These are phyloP conservation scores for Noccaea caerulescens DNA, from an alignment of 345 rosid genomes.

Conservation along the genomic window DNA sequence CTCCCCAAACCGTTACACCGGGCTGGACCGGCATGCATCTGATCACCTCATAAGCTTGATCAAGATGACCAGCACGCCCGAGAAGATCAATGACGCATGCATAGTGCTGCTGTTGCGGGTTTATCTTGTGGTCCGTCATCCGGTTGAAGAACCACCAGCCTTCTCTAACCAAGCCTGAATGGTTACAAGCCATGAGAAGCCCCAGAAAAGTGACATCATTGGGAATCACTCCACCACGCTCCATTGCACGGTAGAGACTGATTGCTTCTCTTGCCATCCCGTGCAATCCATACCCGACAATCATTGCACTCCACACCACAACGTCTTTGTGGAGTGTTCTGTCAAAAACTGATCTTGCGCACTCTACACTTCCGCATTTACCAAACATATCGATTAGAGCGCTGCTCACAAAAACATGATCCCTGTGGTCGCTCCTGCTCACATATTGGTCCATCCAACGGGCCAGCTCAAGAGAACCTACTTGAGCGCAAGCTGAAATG, in stretches of 20 bases:
- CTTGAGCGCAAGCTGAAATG: slow-evolving; percentile 66
- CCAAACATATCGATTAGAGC: slow-evolving; percentile 71
- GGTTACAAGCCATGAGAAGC: slow-evolving; percentile 69
- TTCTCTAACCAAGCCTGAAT: slow-evolving; percentile 67
- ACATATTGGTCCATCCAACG: slow-evolving; percentile 61
- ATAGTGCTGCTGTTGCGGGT: slow-evolving; percentile 70
- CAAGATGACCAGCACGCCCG: slow-evolving; percentile 65
- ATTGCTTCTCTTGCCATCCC: slow-evolving; percentile 66
- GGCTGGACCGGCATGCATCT: slow-evolving; percentile 66
- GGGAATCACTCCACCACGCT: slow-evolving; percentile 53
- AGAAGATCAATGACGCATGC: slow-evolving; percentile 77
- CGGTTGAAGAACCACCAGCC: slow-evolving; percentile 69
- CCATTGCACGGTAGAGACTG: slow-evolving; percentile 56
- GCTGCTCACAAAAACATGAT: slow-evolving; percentile 53
- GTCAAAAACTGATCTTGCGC: slow-evolving; percentile 59
- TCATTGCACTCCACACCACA: slow-evolving; percentile 77
- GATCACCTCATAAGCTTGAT: slow-evolving; percentile 61
- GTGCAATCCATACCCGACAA: slow-evolving; percentile 71
- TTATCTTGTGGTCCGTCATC: slow-evolving; percentile 58
- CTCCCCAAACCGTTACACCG: slow-evolving; percentile 67
- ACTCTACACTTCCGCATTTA: slow-evolving; percentile 68
- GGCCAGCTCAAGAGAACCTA: slow-evolving; percentile 69
- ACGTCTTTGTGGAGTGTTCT: slow-evolving; percentile 60
- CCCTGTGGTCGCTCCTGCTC: slow-evolving; percentile 47
- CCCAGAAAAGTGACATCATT: slow-evolving; percentile 72